Conservation (phyloP, 2,329 filamentous ascomycete genomes). For the Colletotrichum caudatum region DNA sequence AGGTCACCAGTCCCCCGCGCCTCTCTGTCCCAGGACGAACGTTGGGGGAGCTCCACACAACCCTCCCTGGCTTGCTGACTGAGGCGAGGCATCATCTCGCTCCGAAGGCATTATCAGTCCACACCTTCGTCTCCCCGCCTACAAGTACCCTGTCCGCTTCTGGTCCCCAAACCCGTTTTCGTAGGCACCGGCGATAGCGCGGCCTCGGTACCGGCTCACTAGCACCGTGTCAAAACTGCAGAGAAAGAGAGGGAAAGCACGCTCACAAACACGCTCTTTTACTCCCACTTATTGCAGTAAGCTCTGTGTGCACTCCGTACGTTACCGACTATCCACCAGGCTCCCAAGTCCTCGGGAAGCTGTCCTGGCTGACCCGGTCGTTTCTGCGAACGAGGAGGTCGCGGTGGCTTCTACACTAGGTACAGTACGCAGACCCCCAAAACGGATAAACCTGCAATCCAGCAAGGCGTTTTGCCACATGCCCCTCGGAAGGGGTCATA, state of each 20-base stretch:
- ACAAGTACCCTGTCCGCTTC: slow-evolving; percentile 27
- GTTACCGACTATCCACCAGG: neutral
- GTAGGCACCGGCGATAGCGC: slow-evolving; percentile 8
- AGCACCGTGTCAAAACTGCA: slow-evolving; percentile 2
- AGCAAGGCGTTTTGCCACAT: slow-evolving; percentile 22
- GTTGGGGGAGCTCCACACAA: slow-evolving; percentile 33
- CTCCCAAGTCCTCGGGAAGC: neutral
- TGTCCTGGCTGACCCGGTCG: neutral
- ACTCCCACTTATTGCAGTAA: neutral
- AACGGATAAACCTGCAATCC: slow-evolving; percentile 12
- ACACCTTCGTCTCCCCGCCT: slow-evolving; percentile 37
- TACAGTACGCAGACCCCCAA: neutral
- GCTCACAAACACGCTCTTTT: neutral
- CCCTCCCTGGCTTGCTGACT: slow-evolving; percentile 40
- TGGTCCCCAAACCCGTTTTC: slow-evolving; percentile 22
- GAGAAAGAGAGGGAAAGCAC: neutral
- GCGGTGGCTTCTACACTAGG: neutral
- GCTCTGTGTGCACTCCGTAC: neutral
- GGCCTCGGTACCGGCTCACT: slow-evolving; percentile 9
- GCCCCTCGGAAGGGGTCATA: slow-evolving; percentile 6
- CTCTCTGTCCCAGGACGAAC: slow-evolving; percentile 23
- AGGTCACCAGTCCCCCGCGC: neutral
- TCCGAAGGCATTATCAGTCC: slow-evolving; percentile 42
- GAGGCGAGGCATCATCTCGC: slow-evolving; percentile 42
- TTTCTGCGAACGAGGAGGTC: neutral